phyloP scores from a whole-genome alignment of 2,329 filamentous ascomycete species.

The Thielaviopsis ethacetica region DNA sequence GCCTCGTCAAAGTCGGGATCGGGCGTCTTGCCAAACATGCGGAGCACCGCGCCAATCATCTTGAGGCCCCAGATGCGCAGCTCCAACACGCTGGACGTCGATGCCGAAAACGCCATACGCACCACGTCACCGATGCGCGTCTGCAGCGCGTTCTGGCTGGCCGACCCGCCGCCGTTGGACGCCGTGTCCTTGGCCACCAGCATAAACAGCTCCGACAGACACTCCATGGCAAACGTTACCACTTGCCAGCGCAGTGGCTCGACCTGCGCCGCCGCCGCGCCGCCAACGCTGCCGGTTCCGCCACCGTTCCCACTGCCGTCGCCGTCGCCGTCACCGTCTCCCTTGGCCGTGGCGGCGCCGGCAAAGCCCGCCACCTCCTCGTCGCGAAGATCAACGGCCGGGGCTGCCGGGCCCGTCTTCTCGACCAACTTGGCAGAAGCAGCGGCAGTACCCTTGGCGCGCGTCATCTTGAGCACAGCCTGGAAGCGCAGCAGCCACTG shows the following conservation, averaged over 20 bases:
- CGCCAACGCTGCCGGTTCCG: slow-evolving; percentile 28
- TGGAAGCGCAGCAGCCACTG: slow-evolving; percentile 86
- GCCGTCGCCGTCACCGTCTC: slow-evolving; percentile 26
- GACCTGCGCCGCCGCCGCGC: slow-evolving; percentile 42
- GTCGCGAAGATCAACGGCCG: slow-evolving; percentile 61
- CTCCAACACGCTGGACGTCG: slow-evolving; percentile 81
- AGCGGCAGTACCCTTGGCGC: not conserved
- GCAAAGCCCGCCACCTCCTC: slow-evolving; percentile 96
- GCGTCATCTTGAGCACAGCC: slow-evolving; percentile 73
- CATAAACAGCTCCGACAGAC: slow-evolving; percentile 66
- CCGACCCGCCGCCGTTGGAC: slow-evolving; percentile 59
- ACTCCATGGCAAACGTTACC: slow-evolving; percentile 80
- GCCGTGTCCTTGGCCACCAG: slow-evolving; percentile 60
- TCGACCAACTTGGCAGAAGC: not conserved
- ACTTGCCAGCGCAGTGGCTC: slow-evolving; percentile 89
- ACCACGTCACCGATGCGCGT: slow-evolving; percentile 80
- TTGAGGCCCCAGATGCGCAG: slow-evolving; percentile 81
- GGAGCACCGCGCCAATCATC: slow-evolving; percentile 84
- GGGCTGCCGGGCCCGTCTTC: slow-evolving; percentile 28
- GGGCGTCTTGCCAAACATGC: slow-evolving; percentile 88
- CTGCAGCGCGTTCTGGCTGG: slow-evolving; percentile 64
- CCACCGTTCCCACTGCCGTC: no score
- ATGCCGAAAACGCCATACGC: slow-evolving; percentile 92
- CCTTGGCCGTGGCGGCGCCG: slow-evolving; percentile 28
- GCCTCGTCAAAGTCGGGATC: slow-evolving; percentile 97